Conservation (phyloP, 805 yeast genomes). For the Kuraishia capsulata region DNA sequence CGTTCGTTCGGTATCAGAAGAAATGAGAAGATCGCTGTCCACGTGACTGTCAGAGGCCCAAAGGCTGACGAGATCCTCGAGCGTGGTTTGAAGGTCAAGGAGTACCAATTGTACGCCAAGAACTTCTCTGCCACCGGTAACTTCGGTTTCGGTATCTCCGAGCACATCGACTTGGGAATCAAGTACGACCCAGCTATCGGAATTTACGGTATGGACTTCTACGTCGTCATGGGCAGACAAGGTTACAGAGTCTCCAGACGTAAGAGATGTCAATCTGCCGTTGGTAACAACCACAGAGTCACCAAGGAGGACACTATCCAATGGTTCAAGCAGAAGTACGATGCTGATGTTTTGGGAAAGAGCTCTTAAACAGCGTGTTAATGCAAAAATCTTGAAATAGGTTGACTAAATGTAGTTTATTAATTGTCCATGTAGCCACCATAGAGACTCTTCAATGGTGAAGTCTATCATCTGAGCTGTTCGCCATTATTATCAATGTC, state of each 20-base stretch:
- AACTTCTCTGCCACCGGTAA: slow-evolving; percentile 99
- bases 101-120: slow-evolving; percentile 88
- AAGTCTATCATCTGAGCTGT: no score
- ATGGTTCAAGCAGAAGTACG: slow-evolving; percentile 99
- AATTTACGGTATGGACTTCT: slow-evolving; percentile 99
- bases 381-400: not conserved
- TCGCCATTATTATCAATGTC: no score
- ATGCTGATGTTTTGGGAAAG: slow-evolving; percentile 93
- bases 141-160: slow-evolving; percentile 99
- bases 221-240: slow-evolving; percentile 98
- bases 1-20: slow-evolving; percentile 99
- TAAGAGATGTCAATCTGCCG: slow-evolving; percentile 84
- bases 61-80: slow-evolving; percentile 99
- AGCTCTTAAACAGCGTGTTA: slow-evolving; percentile 10
- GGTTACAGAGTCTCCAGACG: slow-evolving; percentile 98
- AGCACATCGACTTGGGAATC: slow-evolving; percentile 99
- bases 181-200: slow-evolving; percentile 99
- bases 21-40: slow-evolving; percentile 99
- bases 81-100: slow-evolving; percentile 99
- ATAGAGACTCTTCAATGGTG: not conserved
- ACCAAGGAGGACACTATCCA: slow-evolving; percentile 87
- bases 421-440: no score
- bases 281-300: slow-evolving; percentile 92
- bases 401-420: no score
- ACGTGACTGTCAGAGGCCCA: slow-evolving; percentile 99